Evolutionary conservation across 2,329 filamentous ascomycete species (phyloP).

Genomic region (Thielaviopsis ethacetica): DNA sequence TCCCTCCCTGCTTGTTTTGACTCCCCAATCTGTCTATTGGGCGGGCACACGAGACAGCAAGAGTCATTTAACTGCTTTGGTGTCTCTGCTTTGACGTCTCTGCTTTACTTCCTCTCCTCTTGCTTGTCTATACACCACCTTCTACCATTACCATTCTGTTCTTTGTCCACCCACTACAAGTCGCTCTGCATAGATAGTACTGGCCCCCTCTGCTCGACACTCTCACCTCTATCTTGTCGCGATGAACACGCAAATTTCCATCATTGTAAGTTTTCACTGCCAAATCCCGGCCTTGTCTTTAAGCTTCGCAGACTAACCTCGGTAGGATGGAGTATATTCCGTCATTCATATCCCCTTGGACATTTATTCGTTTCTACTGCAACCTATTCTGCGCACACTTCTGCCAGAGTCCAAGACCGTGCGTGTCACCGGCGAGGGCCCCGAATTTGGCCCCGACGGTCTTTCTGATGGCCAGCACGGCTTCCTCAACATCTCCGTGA

Average conservation of each 20-base stretch:
- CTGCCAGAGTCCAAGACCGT: conserved; percentile 43
- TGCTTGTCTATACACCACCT: too few relatives aligned
- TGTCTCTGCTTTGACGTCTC: too few relatives aligned
- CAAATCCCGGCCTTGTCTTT: not conserved
- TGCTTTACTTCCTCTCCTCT: too few relatives aligned
- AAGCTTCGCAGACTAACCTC: not conserved
- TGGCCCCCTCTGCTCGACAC: too few relatives aligned
- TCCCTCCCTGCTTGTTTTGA: too few relatives aligned
- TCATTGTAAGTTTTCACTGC: conserved; percentile 29
- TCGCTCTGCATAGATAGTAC: too few relatives aligned
- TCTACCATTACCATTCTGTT: not conserved
- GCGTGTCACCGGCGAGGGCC: conserved; percentile 20
- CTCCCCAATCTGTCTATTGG: too few relatives aligned
- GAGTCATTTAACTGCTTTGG: too few relatives aligned
- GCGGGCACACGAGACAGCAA: too few relatives aligned
- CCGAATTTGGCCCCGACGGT: conserved; percentile 6
- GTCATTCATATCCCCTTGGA: conserved; percentile 80
- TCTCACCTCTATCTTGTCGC: not conserved
- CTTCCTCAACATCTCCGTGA: conserved; percentile 89
- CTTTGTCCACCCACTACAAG: not conserved
- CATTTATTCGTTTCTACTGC: conserved; percentile 62
- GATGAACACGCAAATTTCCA: conserved; percentile 42
- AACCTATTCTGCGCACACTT: conserved; percentile 73
- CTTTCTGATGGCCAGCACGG: conserved; percentile 38
- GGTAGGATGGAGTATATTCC: conserved; percentile 69